Evolutionary conservation across 257 asterid genomes (phyloP), one percentile per base, ranked within the genome.

Genomic region (Cinchona pubescens): DNA sequence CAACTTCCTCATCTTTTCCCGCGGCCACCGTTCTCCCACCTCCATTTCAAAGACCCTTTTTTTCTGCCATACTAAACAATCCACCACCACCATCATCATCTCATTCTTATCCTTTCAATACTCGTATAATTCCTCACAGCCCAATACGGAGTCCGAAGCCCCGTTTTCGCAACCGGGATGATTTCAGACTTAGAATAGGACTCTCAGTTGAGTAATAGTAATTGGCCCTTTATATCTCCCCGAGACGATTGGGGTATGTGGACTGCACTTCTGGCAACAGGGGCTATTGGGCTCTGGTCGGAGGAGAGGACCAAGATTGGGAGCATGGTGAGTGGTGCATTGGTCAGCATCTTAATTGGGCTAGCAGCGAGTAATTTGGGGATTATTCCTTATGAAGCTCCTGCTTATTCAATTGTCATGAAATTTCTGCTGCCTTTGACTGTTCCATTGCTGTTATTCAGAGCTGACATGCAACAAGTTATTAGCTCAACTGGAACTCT

Each of bases 301-400:
- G 15, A 32, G 67, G 97, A 90, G 88, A 92, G 89, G 91, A 90
- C 92, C 30, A 86, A 87, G 83, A 87, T 92, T 60, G 97, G 96
- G 79, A 85, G 96, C 83, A 92, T 86, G 91, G 83, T 90, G 81
- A 86, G 96, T 82, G 96, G 89, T 68, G 97, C 97, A 74, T 63
- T 92, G 67, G 92, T 89, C 74, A 88, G 96, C 87, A 83, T 90
- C 45, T 75, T 92, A 77, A 81, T 87, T 18, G 96, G 97, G 49
- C 89, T 92, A 55, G 93, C 85, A 9, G 94, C 94, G 2, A 92
- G 97, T 84, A 92, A 92, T 85, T 34, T 87, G 74, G 97, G 97
- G 74, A 90, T 92, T 65, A 89, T 92, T 78, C 97, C 96, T 32
- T 84, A 86, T 69, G 85, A 89, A 49, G 90, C 97, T 0, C 92